Conservation (phyloP, 225 moss, liverwort and hornwort genomes). For the Pseudoscleropodium purum region DNA sequence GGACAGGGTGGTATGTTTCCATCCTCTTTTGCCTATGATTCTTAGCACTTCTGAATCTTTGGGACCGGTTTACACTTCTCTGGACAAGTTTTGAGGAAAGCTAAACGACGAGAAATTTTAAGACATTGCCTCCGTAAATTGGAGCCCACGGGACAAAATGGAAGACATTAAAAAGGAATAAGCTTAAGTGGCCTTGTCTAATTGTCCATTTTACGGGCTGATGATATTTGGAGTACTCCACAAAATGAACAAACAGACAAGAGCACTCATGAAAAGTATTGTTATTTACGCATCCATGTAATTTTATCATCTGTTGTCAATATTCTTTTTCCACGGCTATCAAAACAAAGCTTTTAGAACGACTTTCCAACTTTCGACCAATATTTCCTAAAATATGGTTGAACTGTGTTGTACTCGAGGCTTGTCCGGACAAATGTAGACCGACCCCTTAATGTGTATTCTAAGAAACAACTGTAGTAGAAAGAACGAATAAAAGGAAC, state of each 20-base stretch:
- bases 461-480: neutral
- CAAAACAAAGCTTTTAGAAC: neutral
- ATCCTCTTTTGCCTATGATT: neutral
- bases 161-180: neutral
- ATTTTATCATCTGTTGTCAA: neutral
- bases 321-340: neutral
- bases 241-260: neutral
- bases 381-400: neutral
- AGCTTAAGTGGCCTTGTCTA: neutral
- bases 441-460: neutral
- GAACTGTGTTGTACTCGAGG: neutral
- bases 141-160: neutral
- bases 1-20: slow-evolving; percentile 47
- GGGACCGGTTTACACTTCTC: neutral
- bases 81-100: neutral
- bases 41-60: neutral
- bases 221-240: no score
- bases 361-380: neutral
- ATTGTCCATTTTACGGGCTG: neutral
- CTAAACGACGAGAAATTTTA: neutral
- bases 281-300: neutral
- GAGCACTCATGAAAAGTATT: no score
- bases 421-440: neutral
- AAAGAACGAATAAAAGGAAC: neutral
- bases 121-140: neutral